These are phyloP conservation scores for Pseudogymnoascus sp. DNA, from an alignment of 2,329 filamentous ascomycete genomes.

Conservation along the genomic window DNA sequence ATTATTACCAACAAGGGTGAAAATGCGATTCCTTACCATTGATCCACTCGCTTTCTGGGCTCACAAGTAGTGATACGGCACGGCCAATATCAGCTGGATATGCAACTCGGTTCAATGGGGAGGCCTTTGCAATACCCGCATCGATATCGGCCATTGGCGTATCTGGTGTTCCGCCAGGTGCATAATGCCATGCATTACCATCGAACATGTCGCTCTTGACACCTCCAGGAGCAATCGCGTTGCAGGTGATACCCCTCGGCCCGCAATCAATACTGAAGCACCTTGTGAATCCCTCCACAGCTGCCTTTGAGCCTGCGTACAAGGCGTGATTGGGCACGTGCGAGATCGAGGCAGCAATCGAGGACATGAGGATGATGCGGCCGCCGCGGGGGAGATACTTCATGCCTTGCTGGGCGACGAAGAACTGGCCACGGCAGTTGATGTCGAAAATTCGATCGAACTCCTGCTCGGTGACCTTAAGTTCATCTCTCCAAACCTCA, in stretches of 20 bases:
- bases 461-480: conserved; percentile 9
- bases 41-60: conserved; percentile 54
- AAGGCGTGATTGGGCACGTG: conserved; percentile 52
- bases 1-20: not conserved
- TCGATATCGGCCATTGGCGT: conserved; percentile 47
- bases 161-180: conserved; percentile 44
- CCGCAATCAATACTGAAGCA: conserved; percentile 59
- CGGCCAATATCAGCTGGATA: conserved; percentile 47
- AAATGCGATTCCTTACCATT: conserved; percentile 40
- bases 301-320: conserved; percentile 56
- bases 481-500: conserved; percentile 7
- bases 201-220: conserved; percentile 62
- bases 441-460: conserved; percentile 43
- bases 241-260: conserved; percentile 54
- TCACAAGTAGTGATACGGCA: conserved; percentile 46
- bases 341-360: conserved; percentile 50
- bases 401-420: conserved; percentile 64
- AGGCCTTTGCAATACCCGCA: conserved; percentile 44
- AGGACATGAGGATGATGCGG: conserved; percentile 57
- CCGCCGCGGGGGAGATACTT: conserved; percentile 61
- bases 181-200: conserved; percentile 49
- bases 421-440: conserved; percentile 61
- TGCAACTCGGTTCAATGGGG: conserved; percentile 51
- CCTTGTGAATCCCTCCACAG: conserved; percentile 54
- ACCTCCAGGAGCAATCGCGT: conserved; percentile 59